phyloP scores from a whole-genome alignment of 1,139 yeast genomes.

The Fermentozyma sake region DNA sequence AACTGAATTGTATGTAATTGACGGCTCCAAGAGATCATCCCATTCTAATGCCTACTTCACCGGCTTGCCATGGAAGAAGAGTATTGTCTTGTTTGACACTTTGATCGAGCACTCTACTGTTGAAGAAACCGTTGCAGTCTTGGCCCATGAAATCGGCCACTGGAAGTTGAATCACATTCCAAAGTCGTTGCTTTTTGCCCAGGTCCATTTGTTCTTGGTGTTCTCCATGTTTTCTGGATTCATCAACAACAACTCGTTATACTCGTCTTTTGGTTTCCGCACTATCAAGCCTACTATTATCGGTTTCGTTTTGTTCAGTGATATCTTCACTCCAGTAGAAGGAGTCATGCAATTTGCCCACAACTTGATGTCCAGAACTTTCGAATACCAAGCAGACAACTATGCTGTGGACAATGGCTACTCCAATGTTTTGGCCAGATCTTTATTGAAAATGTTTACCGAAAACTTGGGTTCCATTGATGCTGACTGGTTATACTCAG shows the following conservation, averaged over 20 bases:
- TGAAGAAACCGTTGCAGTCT: slow-evolving; percentile 84
- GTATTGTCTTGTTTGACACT: slow-evolving; percentile 90
- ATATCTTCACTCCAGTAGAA: slow-evolving; percentile 74
- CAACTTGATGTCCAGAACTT: slow-evolving; percentile 73
- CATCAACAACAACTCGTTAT: slow-evolving; percentile 73
- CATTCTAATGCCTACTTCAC: slow-evolving; percentile 96
- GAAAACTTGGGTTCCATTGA: slow-evolving; percentile 80
- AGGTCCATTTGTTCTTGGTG: slow-evolving; percentile 57
- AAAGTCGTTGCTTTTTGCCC: slow-evolving; percentile 60
- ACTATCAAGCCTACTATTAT: slow-evolving; percentile 63
- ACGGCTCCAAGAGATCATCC: slow-evolving; percentile 91
- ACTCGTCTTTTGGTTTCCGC: slow-evolving; percentile 71
- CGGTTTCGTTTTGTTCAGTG: slow-evolving; percentile 74
- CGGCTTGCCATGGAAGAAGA: slow-evolving; percentile 95
- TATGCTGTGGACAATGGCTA: slow-evolving; percentile 76
- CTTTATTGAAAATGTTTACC: slow-evolving; percentile 71
- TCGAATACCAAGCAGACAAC: slow-evolving; percentile 90
- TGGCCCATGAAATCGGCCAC: slow-evolving; percentile 97
- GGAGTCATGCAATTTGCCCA: slow-evolving; percentile 60
- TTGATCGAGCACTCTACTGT: slow-evolving; percentile 74
- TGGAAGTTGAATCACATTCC: slow-evolving; percentile 89
- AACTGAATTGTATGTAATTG: slow-evolving; percentile 78
- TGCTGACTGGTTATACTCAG: slow-evolving; percentile 85
- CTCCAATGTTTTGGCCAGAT: slow-evolving; percentile 60
- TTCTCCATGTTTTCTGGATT: slow-evolving; percentile 77